Evolutionary conservation across 371 early-diverging fungal genomes (phyloP).

Genomic region (Saksenaea oblongispora): DNA sequence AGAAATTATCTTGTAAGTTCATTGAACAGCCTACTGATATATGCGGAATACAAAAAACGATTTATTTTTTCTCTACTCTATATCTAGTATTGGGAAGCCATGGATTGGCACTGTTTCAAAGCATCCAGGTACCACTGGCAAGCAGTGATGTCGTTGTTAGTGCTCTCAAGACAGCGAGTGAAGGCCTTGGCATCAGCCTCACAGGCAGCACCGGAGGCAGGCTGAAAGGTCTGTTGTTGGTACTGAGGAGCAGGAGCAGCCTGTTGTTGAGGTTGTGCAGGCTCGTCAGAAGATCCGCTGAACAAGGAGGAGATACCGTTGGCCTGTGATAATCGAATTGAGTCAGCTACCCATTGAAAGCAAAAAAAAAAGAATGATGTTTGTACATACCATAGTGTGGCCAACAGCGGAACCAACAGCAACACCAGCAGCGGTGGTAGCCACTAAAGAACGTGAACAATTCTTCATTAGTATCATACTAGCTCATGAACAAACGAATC

Average conservation of each 20-base stretch:
- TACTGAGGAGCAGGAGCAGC: constrained; percentile 21
- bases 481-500: neutral
- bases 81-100: constrained; percentile 51
- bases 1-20: too few species aligned
- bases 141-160: constrained; percentile 71
- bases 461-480: neutral
- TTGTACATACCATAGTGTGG: constrained; percentile 65
- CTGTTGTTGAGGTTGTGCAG: constrained; percentile 24
- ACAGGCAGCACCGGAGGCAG: constrained; percentile 54
- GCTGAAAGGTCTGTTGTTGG: constrained; percentile 46
- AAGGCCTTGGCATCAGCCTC: constrained; percentile 86
- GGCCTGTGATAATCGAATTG: constrained; percentile 46
- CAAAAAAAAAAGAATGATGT: neutral
- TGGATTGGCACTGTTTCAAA: constrained; percentile 84
- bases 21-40: too few species aligned
- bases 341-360: neutral
- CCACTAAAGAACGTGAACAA: constrained; percentile 45
- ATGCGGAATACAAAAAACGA: too few species aligned
- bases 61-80: too few species aligned
- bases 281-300: constrained; percentile 57
- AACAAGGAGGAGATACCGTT: constrained; percentile 75
- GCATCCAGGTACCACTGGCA: constrained; percentile 90
- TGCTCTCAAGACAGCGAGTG: constrained; percentile 82
- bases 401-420: constrained; percentile 88
- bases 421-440: constrained; percentile 93